phyloP scores from a whole-genome alignment of 2,329 filamentous ascomycete species.

The Thelonectria discophora region DNA sequence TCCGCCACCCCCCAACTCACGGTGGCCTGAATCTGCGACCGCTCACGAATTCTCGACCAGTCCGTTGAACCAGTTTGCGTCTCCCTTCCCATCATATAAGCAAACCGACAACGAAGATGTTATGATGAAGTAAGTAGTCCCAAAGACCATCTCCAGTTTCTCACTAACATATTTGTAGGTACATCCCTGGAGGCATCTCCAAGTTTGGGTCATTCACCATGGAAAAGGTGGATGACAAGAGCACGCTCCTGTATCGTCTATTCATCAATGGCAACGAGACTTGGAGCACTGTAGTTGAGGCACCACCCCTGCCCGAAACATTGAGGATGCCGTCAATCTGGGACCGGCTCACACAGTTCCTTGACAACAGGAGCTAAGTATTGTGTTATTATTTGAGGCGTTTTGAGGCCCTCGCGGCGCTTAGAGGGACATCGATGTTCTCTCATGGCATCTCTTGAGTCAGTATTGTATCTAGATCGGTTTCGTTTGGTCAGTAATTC shows the following conservation, averaged over 20 bases:
- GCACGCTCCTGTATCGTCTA: slow-evolving; percentile 79
- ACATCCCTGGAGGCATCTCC: slow-evolving; percentile 83
- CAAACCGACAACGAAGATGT: slow-evolving; percentile 86
- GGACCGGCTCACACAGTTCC: slow-evolving; percentile 2
- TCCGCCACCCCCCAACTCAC: slow-evolving; percentile 67
- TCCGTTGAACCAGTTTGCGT: slow-evolving; percentile 92
- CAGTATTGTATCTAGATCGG: not conserved
- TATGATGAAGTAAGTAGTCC: slow-evolving; percentile 75
- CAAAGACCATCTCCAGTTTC: not conserved
- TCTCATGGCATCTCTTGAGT: not conserved
- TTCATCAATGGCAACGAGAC: slow-evolving; percentile 82
- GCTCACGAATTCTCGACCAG: slow-evolving; percentile 94
- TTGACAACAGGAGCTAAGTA: not conserved
- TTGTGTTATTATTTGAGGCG: not conserved
- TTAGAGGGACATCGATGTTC: not conserved
- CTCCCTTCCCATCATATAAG: slow-evolving; percentile 83
- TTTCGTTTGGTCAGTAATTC: not conserved
- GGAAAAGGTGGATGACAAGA: slow-evolving; percentile 70
- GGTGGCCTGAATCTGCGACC: slow-evolving; percentile 69
- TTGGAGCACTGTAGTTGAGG: slow-evolving; percentile 72
- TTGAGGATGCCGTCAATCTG: slow-evolving; percentile 24
- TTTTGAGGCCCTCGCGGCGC: not conserved
- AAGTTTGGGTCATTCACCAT: slow-evolving; percentile 85
- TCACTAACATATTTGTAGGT: slow-evolving; percentile 54
- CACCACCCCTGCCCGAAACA: slow-evolving; percentile 46